These are phyloP conservation scores for Dictyostelium capitatum DNA, from an alignment of 78 protist species.

Conservation along the genomic window DNA sequence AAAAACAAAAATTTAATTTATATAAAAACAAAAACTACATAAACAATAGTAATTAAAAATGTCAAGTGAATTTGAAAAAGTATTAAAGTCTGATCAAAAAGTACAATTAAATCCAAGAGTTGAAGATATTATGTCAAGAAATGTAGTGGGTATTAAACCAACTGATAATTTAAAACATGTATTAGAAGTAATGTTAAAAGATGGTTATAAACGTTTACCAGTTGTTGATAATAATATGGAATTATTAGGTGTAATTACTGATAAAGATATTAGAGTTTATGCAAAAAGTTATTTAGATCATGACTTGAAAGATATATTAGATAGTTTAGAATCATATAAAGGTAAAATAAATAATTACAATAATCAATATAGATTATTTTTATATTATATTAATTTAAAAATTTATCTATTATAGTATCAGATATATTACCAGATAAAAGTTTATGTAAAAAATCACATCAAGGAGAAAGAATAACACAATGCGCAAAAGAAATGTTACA, in stretches of 20 bases:
- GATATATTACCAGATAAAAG: constrained; percentile 44
- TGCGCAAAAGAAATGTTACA: constrained; percentile 22
- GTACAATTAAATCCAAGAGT: constrained; percentile 30
- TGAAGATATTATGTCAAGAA: constrained; percentile 23
- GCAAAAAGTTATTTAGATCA: constrained; percentile 22
- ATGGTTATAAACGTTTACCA: constrained; percentile 43
- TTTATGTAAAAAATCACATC: not conserved
- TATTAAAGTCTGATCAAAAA: not conserved
- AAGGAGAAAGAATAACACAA: not conserved
- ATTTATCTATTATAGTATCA: not conserved
- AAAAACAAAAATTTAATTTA: too few species aligned
- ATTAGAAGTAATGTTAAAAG: constrained; percentile 17
- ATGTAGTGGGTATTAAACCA: constrained; percentile 8
- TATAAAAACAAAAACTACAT: too few species aligned
- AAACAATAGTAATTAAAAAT: too few species aligned
- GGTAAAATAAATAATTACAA: not conserved
- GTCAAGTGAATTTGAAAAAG: not conserved
- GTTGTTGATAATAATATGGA: constrained; percentile 14
- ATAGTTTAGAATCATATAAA: constrained; percentile 13
- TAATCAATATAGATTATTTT: not conserved
- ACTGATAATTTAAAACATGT: constrained; percentile 29
- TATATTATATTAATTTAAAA: not conserved
- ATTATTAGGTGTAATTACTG: constrained; percentile 39
- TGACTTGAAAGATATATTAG: constrained; percentile 23
- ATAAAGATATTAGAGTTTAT: constrained; percentile 47